These are phyloP conservation scores for Rhizopogon salebrosus DNA, from an alignment of 768 basidiomycete genomes.

Conservation along the genomic window DNA sequence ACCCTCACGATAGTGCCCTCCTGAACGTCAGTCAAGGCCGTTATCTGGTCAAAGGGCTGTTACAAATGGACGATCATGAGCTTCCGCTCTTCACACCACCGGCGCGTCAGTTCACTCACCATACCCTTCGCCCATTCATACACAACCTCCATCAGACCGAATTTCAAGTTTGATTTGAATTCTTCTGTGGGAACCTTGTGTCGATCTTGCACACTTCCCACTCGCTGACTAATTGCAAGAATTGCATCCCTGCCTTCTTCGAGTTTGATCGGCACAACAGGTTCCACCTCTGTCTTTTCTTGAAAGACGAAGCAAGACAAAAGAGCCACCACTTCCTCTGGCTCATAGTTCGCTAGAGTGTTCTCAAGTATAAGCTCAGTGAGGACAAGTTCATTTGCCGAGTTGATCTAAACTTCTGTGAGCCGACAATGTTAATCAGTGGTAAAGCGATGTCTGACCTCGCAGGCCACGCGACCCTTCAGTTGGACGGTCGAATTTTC, in stretches of 20 bases:
- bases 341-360: constrained; percentile 82
- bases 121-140: constrained; percentile 99
- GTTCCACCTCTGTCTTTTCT: constrained; percentile 92
- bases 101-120: constrained; percentile 45
- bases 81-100: neutral
- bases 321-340: constrained; percentile 94
- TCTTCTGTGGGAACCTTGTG: constrained; percentile 78
- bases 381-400: constrained; percentile 92
- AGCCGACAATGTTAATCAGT: constrained; percentile 1
- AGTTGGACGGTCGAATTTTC: constrained; percentile 92
- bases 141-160: constrained; percentile 91
- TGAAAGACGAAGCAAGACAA: constrained; percentile 98
- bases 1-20: constrained; percentile 97
- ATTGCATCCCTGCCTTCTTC: constrained; percentile 79
- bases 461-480: constrained; percentile 97
- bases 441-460: constrained; percentile 43
- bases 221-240: constrained; percentile 67
- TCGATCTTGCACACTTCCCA: constrained; percentile 73
- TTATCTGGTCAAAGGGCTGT: constrained; percentile 95
- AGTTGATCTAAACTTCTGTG: constrained; percentile 75
- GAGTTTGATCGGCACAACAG: constrained; percentile 72
- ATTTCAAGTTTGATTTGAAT: constrained; percentile 76
- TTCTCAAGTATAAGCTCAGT: constrained; percentile 98
- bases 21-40: constrained; percentile 84
- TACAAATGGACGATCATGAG: neutral